Percentiles rank a stretch among this genome's conserved stretches.
Evolutionary conservation across 768 basidiomycete genomes (phyloP).

Genomic region (Panaeolus papilionaceus): DNA sequence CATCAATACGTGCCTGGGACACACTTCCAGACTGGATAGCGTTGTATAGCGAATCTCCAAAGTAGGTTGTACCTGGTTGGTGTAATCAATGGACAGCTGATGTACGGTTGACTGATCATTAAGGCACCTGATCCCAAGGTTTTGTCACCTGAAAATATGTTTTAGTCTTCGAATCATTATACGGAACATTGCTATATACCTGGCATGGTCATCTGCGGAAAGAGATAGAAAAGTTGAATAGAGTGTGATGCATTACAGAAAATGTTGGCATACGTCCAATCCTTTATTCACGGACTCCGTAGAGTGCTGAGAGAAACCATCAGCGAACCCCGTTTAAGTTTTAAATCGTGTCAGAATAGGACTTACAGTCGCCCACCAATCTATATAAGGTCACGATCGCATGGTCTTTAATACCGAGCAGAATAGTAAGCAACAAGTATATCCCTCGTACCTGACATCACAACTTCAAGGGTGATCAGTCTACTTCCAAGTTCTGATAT

Average conservation of each 20-base stretch:
- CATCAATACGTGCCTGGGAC: slow-evolving; percentile 61
- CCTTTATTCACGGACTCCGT: slow-evolving; percentile 63
- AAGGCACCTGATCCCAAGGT: slow-evolving; percentile 49
- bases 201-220: slow-evolving; percentile 72
- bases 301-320: slow-evolving; percentile 41
- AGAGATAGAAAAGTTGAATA: background rate
- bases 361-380: slow-evolving; percentile 68
- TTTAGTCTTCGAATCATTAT: background rate
- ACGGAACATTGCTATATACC: slow-evolving; percentile 36
- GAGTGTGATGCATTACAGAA: background rate
- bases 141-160: slow-evolving; percentile 44
- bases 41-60: slow-evolving; percentile 62
- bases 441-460: slow-evolving; percentile 50
- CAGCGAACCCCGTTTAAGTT: background rate
- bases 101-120: background rate
- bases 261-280: slow-evolving; percentile 55
- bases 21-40: slow-evolving; percentile 69
- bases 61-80: slow-evolving; percentile 51
- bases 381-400: slow-evolving; percentile 35
- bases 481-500: background rate
- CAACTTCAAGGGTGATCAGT: slow-evolving; percentile 35
- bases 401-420: background rate
- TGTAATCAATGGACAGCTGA: background rate
- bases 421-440: background rate
- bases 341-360: background rate